Percentiles rank a stretch among this genome's conserved stretches.
phyloP scores from a whole-genome alignment of 23 red algal species.

The Gracilaria caudata region DNA sequence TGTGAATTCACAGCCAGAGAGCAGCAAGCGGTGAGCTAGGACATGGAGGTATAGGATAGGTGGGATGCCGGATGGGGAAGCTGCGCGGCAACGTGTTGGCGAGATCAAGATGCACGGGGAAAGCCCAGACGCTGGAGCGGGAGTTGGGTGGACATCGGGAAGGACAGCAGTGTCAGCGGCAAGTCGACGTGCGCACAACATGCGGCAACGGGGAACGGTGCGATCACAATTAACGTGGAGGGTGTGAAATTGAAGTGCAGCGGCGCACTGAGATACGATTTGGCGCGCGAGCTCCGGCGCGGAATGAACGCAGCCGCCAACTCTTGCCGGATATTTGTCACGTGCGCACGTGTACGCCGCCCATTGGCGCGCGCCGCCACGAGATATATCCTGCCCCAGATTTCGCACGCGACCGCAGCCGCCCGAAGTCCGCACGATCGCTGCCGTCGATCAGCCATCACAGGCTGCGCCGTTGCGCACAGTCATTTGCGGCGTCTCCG shows the following conservation, averaged over 20 bases:
- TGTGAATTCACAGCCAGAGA: neutral
- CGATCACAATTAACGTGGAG: neutral
- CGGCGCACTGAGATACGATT: conserved; percentile 36
- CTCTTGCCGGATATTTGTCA: conserved; percentile 5
- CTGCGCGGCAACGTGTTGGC: too few species aligned
- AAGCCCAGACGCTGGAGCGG: too few species aligned
- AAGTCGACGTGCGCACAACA: neutral
- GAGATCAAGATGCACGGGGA: too few species aligned
- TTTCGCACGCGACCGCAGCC: conserved; percentile 22
- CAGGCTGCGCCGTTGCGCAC: neutral
- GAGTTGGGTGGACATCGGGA: too few species aligned
- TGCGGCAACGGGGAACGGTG: neutral
- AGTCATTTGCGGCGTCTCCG: neutral
- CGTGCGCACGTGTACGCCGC: neutral
- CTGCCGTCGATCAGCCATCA: conserved; percentile 10
- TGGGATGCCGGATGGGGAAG: too few species aligned
- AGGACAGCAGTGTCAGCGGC: too few species aligned
- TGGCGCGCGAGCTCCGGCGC: conserved; percentile 15
- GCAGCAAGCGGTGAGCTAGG: neutral
- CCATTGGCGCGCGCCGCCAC: neutral
- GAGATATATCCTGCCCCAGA: conserved; percentile 36
- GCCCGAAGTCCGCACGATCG: conserved; percentile 37
- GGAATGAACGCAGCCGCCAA: conserved; percentile 37
- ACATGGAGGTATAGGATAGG: neutral
- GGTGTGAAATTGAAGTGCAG: neutral